phyloP scores from a whole-genome alignment of 2,329 filamentous ascomycete genomes.

The Aspergillus neotritici region DNA sequence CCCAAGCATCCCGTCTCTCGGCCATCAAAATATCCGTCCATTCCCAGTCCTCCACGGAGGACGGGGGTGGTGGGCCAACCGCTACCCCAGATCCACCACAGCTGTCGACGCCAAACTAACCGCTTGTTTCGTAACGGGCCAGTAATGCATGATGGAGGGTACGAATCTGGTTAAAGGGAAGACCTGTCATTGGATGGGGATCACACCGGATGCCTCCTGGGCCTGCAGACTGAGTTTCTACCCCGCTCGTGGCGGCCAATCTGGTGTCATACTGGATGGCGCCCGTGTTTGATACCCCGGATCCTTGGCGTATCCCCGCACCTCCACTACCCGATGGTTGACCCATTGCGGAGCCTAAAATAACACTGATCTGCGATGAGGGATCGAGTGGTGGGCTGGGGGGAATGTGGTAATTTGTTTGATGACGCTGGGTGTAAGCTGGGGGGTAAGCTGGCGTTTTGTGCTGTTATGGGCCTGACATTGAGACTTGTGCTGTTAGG shows the following conservation, averaged over 20 bases:
- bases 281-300: constrained; percentile 6
- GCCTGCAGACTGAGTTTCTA: constrained; percentile 5
- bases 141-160: neutral
- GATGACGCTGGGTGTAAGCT: too few species aligned
- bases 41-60: neutral
- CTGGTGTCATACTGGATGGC: neutral
- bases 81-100: constrained; percentile 8
- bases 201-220: neutral
- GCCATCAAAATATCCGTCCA: neutral
- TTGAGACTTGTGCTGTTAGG: too few species aligned
- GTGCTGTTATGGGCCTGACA: too few species aligned
- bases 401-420: too few species aligned
- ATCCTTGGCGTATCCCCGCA: constrained; percentile 9
- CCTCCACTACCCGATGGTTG: too few species aligned
- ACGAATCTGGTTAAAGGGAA: neutral
- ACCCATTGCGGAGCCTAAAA: too few species aligned
- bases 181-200: neutral
- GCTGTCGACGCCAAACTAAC: neutral
- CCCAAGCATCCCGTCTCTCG: constrained; percentile 1
- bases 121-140: neutral
- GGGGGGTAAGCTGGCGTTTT: too few species aligned
- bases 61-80: neutral
- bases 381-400: too few species aligned
- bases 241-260: constrained; percentile 6
- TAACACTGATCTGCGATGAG: too few species aligned